Evolutionary conservation across 163 green algal species (phyloP).

Genomic region (Trebouxia gelatinosa): DNA sequence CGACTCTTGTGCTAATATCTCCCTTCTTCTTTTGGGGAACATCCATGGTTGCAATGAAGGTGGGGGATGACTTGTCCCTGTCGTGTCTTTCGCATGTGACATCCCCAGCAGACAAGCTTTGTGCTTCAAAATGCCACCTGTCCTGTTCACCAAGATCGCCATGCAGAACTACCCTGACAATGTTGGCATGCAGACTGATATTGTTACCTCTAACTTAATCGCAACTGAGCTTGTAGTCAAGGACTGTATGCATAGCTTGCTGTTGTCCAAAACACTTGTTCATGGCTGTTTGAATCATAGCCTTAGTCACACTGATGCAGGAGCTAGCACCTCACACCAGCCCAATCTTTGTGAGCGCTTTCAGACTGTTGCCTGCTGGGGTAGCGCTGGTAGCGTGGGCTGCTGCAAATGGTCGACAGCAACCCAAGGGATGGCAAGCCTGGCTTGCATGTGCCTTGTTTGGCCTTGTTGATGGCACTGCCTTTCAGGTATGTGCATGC

Average conservation of each 20-base stretch:
- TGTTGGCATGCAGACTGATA: too few species aligned
- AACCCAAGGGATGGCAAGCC: conserved; percentile 63
- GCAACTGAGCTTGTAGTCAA: too few species aligned
- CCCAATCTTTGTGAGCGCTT: conserved; percentile 82
- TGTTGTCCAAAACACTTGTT: too few species aligned
- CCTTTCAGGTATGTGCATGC: conserved; percentile 80
- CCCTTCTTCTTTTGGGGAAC: conserved; percentile 99
- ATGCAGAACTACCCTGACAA: too few species aligned
- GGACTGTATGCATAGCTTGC: too few species aligned
- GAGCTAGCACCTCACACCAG: conserved; percentile 72
- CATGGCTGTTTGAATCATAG: too few species aligned
- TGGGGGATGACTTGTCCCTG: conserved; percentile 13
- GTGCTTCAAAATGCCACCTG: too few species aligned
- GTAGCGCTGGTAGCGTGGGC: conserved; percentile 82
- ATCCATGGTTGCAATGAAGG: conserved; percentile 94
- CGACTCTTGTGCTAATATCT: conserved; percentile 73
- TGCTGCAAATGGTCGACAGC: conserved; percentile 50
- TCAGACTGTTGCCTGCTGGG: conserved; percentile 91
- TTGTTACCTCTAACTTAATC: too few species aligned
- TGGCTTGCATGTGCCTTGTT: conserved; percentile 89
- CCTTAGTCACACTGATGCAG: too few species aligned
- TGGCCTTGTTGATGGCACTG: conserved; percentile 85
- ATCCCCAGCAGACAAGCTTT: neutral
- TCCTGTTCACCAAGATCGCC: too few species aligned
- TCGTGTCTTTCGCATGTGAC: neutral